phyloP scores from a whole-genome alignment of 2,329 filamentous ascomycete species.

The Chaetomium sp. region DNA sequence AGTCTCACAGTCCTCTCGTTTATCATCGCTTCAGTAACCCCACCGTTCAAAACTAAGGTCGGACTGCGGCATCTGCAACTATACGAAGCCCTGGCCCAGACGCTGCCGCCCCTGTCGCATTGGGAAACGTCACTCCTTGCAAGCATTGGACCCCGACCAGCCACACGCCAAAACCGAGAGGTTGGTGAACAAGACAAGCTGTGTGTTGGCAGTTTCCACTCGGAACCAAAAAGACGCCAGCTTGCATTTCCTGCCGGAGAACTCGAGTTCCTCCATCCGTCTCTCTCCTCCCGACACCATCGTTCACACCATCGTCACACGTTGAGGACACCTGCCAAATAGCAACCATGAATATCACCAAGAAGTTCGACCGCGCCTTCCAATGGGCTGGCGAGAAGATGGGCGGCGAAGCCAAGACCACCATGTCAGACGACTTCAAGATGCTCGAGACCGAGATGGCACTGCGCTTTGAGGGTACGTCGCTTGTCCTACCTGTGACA shows the following conservation, averaged over 20 bases:
- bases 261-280: not conserved
- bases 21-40: not conserved
- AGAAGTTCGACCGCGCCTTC: constrained; percentile 93
- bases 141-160: constrained; percentile 18
- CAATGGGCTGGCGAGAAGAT: constrained; percentile 98
- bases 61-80: not conserved
- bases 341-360: constrained; percentile 59
- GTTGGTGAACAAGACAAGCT: constrained; percentile 27
- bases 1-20: constrained; percentile 19
- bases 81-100: not conserved
- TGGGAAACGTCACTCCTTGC: constrained; percentile 20
- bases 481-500: not conserved
- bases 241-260: not conserved
- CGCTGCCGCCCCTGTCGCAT: constrained; percentile 20
- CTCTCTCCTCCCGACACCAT: constrained; percentile 2
- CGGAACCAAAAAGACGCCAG: constrained; percentile 3
- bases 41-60: not conserved
- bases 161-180: constrained; percentile 29
- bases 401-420: constrained; percentile 86
- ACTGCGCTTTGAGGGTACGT: constrained; percentile 80
- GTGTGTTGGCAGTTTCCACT: constrained; percentile 19
- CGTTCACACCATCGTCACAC: no score
- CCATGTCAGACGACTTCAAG: constrained; percentile 88
- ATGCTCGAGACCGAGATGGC: constrained; percentile 87
- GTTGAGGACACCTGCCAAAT: not conserved